Percentiles rank a stretch among this genome's conserved stretches.
Conservation (phyloP, 208 protist species). For the Leishmania martiniquensis region DNA sequence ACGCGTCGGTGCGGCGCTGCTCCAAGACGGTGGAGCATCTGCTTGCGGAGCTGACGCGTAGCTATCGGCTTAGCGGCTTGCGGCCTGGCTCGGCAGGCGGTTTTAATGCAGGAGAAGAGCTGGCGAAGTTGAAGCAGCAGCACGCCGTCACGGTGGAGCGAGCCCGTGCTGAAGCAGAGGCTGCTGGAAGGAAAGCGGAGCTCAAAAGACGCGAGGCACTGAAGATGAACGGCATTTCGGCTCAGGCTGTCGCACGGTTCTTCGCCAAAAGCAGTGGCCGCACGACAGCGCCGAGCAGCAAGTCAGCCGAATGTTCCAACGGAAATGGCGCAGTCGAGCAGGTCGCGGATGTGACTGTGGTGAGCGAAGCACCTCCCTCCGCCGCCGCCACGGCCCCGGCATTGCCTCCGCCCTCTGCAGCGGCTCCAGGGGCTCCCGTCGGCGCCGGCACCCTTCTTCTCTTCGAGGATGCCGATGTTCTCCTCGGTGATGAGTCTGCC, state of each 20-base stretch:
- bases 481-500: constrained; percentile 72
- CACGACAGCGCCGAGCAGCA: not conserved
- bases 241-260: constrained; percentile 67
- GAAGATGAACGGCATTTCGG: constrained; percentile 73
- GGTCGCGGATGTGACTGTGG: not conserved
- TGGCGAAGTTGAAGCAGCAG: constrained; percentile 67
- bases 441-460: constrained; percentile 60
- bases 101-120: constrained; percentile 69
- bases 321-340: not conserved
- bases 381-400: not conserved
- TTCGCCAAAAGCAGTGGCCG: constrained; percentile 38
- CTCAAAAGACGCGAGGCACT: constrained; percentile 26
- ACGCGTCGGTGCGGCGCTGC: constrained; percentile 67
- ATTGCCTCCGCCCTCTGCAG: not conserved
- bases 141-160: constrained; percentile 38
- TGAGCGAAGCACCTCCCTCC: not conserved
- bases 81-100: constrained; percentile 24
- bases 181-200: constrained; percentile 23
- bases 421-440: not conserved
- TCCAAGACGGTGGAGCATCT: constrained; percentile 77
- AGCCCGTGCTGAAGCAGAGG: constrained; percentile 24
- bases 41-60: constrained; percentile 80
- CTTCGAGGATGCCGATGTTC: constrained; percentile 85
- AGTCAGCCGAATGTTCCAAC: constrained; percentile 4
- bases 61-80: constrained; percentile 56